Evolutionary conservation across 441 rosid genomes (phyloP).

Genomic region (Brassica balearica): DNA sequence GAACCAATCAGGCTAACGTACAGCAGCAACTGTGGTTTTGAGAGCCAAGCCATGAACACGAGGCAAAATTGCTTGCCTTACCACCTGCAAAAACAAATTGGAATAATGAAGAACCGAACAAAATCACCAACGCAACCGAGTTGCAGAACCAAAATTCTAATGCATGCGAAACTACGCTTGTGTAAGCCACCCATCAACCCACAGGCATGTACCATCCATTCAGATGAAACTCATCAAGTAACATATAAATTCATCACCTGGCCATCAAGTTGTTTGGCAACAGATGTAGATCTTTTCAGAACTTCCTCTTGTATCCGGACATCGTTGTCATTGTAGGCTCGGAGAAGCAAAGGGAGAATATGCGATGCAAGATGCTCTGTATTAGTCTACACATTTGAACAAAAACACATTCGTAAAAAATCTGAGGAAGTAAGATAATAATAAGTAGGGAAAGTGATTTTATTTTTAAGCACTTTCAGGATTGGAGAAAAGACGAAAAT

Average conservation of each 20-base stretch:
- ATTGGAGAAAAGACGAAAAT: slow-evolving; percentile 11
- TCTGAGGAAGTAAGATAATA: neutral
- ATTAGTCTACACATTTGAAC: slow-evolving; percentile 61
- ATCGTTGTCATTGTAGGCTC: slow-evolving; percentile 90
- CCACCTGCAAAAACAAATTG: slow-evolving; percentile 65
- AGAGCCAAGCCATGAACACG: slow-evolving; percentile 95
- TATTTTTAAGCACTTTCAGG: neutral
- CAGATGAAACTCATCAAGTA: slow-evolving; percentile 9
- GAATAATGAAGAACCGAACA: neutral
- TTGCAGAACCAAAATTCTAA: slow-evolving; percentile 22
- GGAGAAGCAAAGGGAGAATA: slow-evolving; percentile 83
- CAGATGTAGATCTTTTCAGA: slow-evolving; percentile 72
- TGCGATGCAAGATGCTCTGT: slow-evolving; percentile 70
- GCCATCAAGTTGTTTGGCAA: slow-evolving; percentile 86
- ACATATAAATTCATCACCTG: slow-evolving; percentile 54
- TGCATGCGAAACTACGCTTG: slow-evolving; percentile 28
- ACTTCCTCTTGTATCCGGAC: slow-evolving; percentile 93
- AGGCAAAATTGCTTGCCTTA: slow-evolving; percentile 91
- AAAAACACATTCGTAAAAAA: slow-evolving; percentile 24
- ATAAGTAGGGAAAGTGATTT: neutral
- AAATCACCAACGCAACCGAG: slow-evolving; percentile 8
- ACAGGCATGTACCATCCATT: slow-evolving; percentile 18
- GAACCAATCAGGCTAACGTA: slow-evolving; percentile 49
- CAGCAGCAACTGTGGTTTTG: slow-evolving; percentile 95
- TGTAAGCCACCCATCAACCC: slow-evolving; percentile 17